Conservation (phyloP, 768 basidiomycete species). For the Boletus patriciae region DNA sequence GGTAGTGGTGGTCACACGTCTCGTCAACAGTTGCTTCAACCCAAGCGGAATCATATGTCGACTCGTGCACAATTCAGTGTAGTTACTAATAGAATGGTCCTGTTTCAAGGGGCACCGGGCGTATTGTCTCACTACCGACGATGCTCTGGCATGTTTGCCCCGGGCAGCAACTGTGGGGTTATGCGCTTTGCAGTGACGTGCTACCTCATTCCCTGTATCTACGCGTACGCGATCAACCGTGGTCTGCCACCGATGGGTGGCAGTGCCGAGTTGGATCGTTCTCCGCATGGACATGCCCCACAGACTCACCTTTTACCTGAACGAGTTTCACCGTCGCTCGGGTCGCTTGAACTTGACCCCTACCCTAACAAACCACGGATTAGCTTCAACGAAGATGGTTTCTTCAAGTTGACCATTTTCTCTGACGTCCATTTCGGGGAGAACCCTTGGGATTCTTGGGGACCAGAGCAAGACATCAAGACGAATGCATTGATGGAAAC, state of each 20-base stretch:
- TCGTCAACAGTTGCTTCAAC: not conserved
- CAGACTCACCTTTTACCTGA: not conserved
- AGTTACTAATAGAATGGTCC: no score
- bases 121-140: not conserved
- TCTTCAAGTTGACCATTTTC: slow-evolving; percentile 72
- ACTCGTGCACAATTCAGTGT: not conserved
- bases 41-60: not conserved
- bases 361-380: slow-evolving; percentile 51
- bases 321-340: not conserved
- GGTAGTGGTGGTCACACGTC: not conserved
- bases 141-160: no score
- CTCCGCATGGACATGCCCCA: not conserved
- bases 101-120: no score
- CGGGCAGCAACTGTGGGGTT: not conserved
- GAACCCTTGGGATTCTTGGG: slow-evolving; percentile 69
- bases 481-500: slow-evolving; percentile 58
- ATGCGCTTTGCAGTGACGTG: not conserved
- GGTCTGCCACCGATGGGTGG: not conserved
- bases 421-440: slow-evolving; percentile 78
- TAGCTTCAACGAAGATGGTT: slow-evolving; percentile 55
- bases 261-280: not conserved
- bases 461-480: slow-evolving; percentile 64
- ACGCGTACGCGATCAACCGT: slow-evolving; percentile 18
- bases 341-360: slow-evolving; percentile 32
- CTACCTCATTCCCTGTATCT: slow-evolving; percentile 5